Evolutionary conservation across 169 alveolate genomes (phyloP).

Genomic region (Cryptosporidium xiaoi): DNA sequence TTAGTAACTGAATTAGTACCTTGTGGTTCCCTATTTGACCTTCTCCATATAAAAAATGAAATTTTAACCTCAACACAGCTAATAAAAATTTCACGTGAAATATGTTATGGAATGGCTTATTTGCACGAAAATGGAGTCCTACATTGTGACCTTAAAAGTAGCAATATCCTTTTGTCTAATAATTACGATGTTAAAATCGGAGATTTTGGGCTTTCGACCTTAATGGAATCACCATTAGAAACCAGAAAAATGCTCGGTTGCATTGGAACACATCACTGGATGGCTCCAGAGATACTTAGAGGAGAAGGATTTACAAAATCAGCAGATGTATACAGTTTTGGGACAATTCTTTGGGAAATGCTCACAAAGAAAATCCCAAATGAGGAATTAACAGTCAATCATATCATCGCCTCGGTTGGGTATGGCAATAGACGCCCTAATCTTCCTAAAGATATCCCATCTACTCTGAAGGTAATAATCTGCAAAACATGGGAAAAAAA

Average conservation of each 20-base stretch:
- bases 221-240: slow-evolving; percentile 76
- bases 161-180: slow-evolving; percentile 84
- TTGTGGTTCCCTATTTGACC: slow-evolving; percentile 82
- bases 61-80: slow-evolving; percentile 73
- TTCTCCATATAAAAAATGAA: slow-evolving; percentile 80
- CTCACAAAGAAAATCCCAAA: slow-evolving; percentile 84
- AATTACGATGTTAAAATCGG: slow-evolving; percentile 88
- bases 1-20: slow-evolving; percentile 86
- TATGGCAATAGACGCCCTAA: slow-evolving; percentile 68
- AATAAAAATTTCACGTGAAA: slow-evolving; percentile 81
- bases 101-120: slow-evolving; percentile 84
- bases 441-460: slow-evolving; percentile 45
- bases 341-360: slow-evolving; percentile 87
- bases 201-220: slow-evolving; percentile 86
- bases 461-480: slow-evolving; percentile 10
- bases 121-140: slow-evolving; percentile 86
- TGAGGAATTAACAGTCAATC: slow-evolving; percentile 77
- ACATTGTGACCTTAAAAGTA: slow-evolving; percentile 86
- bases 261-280: slow-evolving; percentile 89
- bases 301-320: slow-evolving; percentile 84
- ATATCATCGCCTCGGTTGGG: slow-evolving; percentile 79
- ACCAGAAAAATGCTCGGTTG: slow-evolving; percentile 80
- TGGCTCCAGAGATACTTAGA: slow-evolving; percentile 88
- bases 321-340: slow-evolving; percentile 87
- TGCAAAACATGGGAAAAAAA: slow-evolving; percentile 58